Evolutionary conservation across 257 asterid genomes (phyloP).

Genomic region (Galeopsis tetrahit): DNA sequence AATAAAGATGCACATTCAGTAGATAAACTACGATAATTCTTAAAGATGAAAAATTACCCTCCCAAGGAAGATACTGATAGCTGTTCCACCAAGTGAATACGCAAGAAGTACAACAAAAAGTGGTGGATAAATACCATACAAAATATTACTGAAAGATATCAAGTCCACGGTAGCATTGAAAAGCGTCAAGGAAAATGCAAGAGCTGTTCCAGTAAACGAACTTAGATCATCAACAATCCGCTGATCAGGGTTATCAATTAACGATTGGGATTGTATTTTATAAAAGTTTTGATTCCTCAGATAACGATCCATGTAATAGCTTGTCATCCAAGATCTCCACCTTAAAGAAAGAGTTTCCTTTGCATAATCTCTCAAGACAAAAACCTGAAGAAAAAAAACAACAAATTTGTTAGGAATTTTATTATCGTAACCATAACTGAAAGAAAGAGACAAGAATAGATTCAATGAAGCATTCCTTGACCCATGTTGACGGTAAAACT

Average conservation of each 20-base stretch:
- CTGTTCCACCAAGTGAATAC: conserved; percentile 91
- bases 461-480: conserved; percentile 8
- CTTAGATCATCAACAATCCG: conserved; percentile 92
- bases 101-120: conserved; percentile 78
- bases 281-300: conserved; percentile 77
- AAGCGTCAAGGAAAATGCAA: conserved; percentile 78
- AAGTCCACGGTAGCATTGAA: conserved; percentile 89
- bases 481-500: conserved; percentile 12
- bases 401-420: conserved; percentile 15
- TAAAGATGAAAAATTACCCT: conserved; percentile 55
- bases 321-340: conserved; percentile 98
- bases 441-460: background rate
- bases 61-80: conserved; percentile 82
- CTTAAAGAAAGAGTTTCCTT: conserved; percentile 88
- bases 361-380: conserved; percentile 91
- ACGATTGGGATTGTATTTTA: conserved; percentile 84
- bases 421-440: background rate
- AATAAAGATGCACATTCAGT: background rate
- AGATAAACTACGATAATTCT: background rate
- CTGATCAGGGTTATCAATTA: conserved; percentile 94
- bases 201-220: conserved; percentile 91
- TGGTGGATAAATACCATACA: conserved; percentile 90
- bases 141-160: conserved; percentile 89
- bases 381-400: conserved; percentile 58
- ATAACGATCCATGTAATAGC: conserved; percentile 86